These are phyloP conservation scores for Teunomyces kruisii DNA, from an alignment of 805 yeast genomes.

Conservation along the genomic window DNA sequence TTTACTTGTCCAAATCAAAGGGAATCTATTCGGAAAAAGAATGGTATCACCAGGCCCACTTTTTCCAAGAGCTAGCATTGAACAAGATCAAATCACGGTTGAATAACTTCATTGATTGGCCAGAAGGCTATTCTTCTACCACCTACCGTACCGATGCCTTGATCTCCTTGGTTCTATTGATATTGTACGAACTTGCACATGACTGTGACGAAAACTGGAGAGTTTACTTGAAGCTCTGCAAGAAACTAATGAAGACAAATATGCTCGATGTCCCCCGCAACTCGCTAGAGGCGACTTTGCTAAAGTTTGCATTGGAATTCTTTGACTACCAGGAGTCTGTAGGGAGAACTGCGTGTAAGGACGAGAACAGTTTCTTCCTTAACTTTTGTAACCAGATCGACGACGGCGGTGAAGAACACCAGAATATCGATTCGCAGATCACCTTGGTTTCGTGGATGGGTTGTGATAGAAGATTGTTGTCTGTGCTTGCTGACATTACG, in stretches of 20 bases:
- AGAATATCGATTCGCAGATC: constrained; percentile 8
- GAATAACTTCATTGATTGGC: constrained; percentile 1
- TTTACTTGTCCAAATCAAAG: constrained; percentile 20
- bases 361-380: constrained; percentile 21
- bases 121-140: constrained; percentile 2
- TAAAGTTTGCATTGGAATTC: constrained; percentile 24
- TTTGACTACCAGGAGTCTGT: constrained; percentile 26
- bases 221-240: constrained; percentile 18
- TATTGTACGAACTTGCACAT: constrained; percentile 26
- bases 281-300: constrained; percentile 17
- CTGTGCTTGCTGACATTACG: constrained; percentile 29
- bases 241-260: constrained; percentile 14
- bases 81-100: constrained; percentile 7
- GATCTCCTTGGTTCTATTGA: constrained; percentile 20
- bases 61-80: constrained; percentile 18
- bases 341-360: constrained; percentile 31
- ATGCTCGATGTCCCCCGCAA: constrained; percentile 18
- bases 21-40: constrained; percentile 7
- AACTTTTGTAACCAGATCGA: constrained; percentile 10
- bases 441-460: constrained; percentile 31
- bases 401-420: background rate
- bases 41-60: constrained; percentile 19
- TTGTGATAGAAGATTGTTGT: constrained; percentile 23
- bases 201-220: constrained; percentile 25
- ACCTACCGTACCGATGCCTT: constrained; percentile 15